Base-by-base conservation (phyloP, 305 asterid genomes). In the Fraxinus ornus region DNA sequence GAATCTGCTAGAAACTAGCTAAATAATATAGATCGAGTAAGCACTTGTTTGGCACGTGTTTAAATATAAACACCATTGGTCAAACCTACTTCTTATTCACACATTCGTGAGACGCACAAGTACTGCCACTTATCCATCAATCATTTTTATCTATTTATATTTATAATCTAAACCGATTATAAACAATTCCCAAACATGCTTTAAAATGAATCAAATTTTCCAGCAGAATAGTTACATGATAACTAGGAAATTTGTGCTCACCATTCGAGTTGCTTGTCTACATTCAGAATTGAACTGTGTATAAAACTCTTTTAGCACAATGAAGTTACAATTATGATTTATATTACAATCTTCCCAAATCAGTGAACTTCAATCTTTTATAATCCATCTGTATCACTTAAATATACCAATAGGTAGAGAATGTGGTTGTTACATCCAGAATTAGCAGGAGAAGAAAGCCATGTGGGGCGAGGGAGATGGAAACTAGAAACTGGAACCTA, bases 21-120 rank as follows among this genome's bases (percentile, higher is more conserved):
- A 76, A 75, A 76, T 64, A 75, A 73, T 71, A 57, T 83, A 71
- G 57, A 77, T 44, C 32, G 35, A 39, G 71, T 35, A 70, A 15
- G 57, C 57, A 49, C 21, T 49, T 49, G 62, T 15, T 47, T 49
- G 60, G 60, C 60, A 15, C 2, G 60, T 49, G 60, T 15, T 49
- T 49, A 15, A 49, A 49, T 49, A 49, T 49, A 49, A 49, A 52
- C 62, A 52, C 22, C n/a, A 13, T 49, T 49, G 19, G 60, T 49
- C 60, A 49, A 49, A 49, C 49, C 60, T 49, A 49, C 19, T 47
- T 12, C 55, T 47, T 13, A 49, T 52, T 17, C 62, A 52, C 22
- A 52, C 62, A 52, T 52, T 52, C 22, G 1, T 52, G 62, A 17
- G 22, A 52, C 8, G 8, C 22, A 52, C 2, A n/a, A 15, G 60